These are phyloP conservation scores for Clitopilus passeckerianus DNA, from an alignment of 768 basidiomycete genomes.

Conservation along the genomic window DNA sequence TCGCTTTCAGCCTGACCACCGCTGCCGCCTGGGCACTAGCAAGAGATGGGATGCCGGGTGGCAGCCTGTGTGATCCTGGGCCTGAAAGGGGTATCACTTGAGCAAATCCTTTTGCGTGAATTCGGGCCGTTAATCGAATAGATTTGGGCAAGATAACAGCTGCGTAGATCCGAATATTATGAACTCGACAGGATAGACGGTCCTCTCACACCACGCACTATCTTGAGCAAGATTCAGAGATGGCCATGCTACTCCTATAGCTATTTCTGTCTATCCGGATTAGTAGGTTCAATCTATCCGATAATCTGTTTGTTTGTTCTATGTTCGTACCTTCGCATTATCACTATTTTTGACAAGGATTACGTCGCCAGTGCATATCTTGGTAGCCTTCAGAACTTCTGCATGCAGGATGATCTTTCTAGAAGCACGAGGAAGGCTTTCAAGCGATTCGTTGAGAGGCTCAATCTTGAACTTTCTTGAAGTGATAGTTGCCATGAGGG, in stretches of 20 bases:
- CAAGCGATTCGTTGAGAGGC: conserved; percentile 22
- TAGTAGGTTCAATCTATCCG: conserved; percentile 8
- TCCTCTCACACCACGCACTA: conserved; percentile 37
- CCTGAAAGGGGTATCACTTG: conserved; percentile 46
- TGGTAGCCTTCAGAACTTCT: conserved; percentile 55
- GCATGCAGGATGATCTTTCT: conserved; percentile 62
- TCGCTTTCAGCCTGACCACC: conserved; percentile 49
- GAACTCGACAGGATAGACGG: background rate
- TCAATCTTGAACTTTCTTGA: conserved; percentile 37
- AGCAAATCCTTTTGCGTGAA: conserved; percentile 43
- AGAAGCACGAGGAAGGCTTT: conserved; percentile 43
- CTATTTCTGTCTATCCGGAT: conserved; percentile 39
- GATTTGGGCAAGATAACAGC: conserved; percentile 53
- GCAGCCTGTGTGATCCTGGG: conserved; percentile 25
- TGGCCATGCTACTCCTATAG: conserved; percentile 76
- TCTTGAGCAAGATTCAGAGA: conserved; percentile 54
- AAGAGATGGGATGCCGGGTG: conserved; percentile 45
- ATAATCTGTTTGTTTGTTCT: conserved; percentile 1
- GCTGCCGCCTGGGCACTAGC: conserved; percentile 45
- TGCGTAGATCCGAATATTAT: conserved; percentile 19
- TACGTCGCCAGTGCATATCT: conserved; percentile 66
- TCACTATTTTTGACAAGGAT: conserved; percentile 46
- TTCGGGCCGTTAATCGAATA: conserved; percentile 54
- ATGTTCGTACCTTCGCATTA: conserved; percentile 19
- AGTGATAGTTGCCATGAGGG: conserved; percentile 16